A percentile compares a stretch with the other conserved stretches of the same genome.
Conservation (phyloP, 306 rosid genomes). For the Sicyos baderoa region DNA sequence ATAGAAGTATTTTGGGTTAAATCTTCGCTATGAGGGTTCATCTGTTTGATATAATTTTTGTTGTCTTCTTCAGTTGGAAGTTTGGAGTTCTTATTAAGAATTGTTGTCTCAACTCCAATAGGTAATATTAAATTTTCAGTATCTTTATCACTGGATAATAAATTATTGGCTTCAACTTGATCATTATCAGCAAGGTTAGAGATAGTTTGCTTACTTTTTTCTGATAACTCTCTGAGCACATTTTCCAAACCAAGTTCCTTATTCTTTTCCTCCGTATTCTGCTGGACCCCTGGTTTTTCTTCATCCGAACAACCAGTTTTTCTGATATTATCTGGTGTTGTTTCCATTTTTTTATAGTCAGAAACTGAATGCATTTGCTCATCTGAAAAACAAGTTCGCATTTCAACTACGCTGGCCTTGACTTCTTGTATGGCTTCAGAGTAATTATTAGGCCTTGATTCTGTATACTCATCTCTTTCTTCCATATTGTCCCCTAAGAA, state of each 20-base stretch:
- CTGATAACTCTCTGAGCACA: constrained; percentile 30
- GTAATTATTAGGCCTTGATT: not conserved
- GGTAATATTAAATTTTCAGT: constrained; percentile 27
- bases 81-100: constrained; percentile 30
- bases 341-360: constrained; percentile 9
- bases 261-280: constrained; percentile 23
- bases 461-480: constrained; percentile 12
- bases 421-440: constrained; percentile 10
- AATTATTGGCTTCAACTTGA: constrained; percentile 26
- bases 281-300: constrained; percentile 13
- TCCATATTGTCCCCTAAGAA: constrained; percentile 12
- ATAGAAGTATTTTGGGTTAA: constrained; percentile 25
- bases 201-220: constrained; percentile 21
- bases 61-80: constrained; percentile 23
- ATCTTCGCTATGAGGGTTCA: constrained; percentile 31
- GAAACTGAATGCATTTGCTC: not conserved
- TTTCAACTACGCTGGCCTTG: constrained; percentile 3
- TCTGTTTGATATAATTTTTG: constrained; percentile 29
- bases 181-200: constrained; percentile 20
- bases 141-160: constrained; percentile 16
- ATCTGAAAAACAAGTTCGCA: constrained; percentile 2
- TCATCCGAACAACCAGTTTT: not conserved
- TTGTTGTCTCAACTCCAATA: constrained; percentile 26
- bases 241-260: constrained; percentile 26
- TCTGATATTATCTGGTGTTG: constrained; percentile 2